Percentiles rank a stretch among this genome's conserved stretches.
Evolutionary conservation across 305 asterid genomes (phyloP).

Genomic region (Stenogyne calaminthoides): DNA sequence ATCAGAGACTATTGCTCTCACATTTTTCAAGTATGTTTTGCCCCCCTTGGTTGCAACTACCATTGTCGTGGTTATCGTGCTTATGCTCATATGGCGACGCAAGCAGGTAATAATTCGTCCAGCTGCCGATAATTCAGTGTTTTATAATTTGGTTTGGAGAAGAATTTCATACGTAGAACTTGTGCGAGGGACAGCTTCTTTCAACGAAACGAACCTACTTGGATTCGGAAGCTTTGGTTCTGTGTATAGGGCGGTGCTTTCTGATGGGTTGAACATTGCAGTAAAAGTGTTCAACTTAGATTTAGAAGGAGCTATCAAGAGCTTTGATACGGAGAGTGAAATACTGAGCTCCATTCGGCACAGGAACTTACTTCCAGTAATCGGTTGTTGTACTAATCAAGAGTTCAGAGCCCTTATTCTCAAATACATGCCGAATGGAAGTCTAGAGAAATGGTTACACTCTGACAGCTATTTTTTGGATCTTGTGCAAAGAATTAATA

Average conservation of each 20-base stretch:
- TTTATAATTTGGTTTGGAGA: constrained; percentile 17
- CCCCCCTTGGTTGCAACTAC: background rate
- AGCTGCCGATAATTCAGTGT: background rate
- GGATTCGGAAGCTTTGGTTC: constrained; percentile 36
- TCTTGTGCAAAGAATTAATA: constrained; percentile 25
- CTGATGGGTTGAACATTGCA: constrained; percentile 36
- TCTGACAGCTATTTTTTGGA: constrained; percentile 10
- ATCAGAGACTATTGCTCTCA: background rate
- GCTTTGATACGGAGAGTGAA: constrained; percentile 39
- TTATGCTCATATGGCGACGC: background rate
- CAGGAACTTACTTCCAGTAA: constrained; percentile 28
- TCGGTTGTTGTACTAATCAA: constrained; percentile 33
- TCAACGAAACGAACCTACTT: constrained; percentile 28
- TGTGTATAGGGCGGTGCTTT: constrained; percentile 38
- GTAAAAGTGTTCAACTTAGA: constrained; percentile 43
- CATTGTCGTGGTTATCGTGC: background rate
- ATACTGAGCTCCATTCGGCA: constrained; percentile 40
- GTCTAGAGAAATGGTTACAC: constrained; percentile 40
- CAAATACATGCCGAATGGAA: constrained; percentile 33
- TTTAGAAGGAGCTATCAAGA: constrained; percentile 27
- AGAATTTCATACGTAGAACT: constrained; percentile 40
- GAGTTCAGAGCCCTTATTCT: constrained; percentile 40
- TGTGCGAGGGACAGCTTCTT: constrained; percentile 28
- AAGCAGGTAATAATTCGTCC: background rate
- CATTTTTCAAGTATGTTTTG: background rate